Evolutionary conservation across 1,139 yeast genomes (phyloP), one percentile per base, ranked within the genome.

Genomic region (Suhomyces chickasaworum): DNA sequence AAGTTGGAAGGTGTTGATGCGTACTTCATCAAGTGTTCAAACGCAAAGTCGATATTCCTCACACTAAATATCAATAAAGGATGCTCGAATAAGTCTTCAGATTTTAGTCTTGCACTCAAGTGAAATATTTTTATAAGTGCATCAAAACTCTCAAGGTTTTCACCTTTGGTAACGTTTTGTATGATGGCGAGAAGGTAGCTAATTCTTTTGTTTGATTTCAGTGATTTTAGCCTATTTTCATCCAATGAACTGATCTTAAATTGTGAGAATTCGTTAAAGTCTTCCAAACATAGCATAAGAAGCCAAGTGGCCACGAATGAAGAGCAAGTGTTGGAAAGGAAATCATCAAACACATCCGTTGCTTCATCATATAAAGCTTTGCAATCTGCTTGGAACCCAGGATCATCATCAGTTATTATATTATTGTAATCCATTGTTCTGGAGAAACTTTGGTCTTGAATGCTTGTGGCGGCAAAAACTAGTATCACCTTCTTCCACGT

Each of bases 371-470:
- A 73, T 22, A 74, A 57, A n/a, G 49, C 55, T 44, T 65, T 65
- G 50, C 69, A 61, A 15, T 55, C 54, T 3, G 47, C 49, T 29
- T 65, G 66, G 17, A 66, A 62, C 29, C 56, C 65, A 3, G 69
- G 56, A 33, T 66, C 65, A 1, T 59, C 54, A 46, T 63, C 60
- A 10, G 69, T 61, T 16, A 71, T 60, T 41, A 56, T 47, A 42
- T 68, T 44, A 45, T 70, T 50, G 56, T 72, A 76, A 53, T 82
- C 86, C 12, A 63, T 61, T 0, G 89, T 82, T 54, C 85, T 69
- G n/a, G 84, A 71, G 43, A 77, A 67, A 16, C 79, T 67, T 80
- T 88, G 87, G 49, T 75, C 73, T 53, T 75, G 71, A 9, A 84
- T 61, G 39, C 80, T 67, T 44, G 71, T 71, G 21, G 83, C 65